Conservation (phyloP, 352 stramenopile species). For the Pythium periplocum region DNA sequence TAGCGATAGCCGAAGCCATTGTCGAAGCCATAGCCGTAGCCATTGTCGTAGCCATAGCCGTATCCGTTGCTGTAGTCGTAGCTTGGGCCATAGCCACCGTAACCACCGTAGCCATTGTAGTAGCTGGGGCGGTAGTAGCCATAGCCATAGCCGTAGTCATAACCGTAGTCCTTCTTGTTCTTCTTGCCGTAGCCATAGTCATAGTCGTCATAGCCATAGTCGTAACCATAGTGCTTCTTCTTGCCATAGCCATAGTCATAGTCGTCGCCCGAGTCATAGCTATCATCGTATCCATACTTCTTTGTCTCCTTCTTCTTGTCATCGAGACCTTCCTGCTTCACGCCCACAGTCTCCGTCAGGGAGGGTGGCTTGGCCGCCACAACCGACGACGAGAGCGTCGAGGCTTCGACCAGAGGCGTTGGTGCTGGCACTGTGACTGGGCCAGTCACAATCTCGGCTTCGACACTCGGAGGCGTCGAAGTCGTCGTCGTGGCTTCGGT, state of each 20-base stretch:
- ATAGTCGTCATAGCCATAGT: conserved; percentile 6
- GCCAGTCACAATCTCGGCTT: no score
- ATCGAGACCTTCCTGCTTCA: not conserved
- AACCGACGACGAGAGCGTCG: not conserved
- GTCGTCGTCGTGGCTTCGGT: no score
- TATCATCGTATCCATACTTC: not conserved
- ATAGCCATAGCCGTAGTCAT: conserved; percentile 5
- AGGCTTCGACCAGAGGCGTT: not conserved
- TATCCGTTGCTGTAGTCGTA: not conserved
- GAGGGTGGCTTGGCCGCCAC: not conserved
- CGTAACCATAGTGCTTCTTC: conserved; percentile 2
- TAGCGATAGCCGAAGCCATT: not conserved
- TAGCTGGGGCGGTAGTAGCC: conserved; percentile 4
- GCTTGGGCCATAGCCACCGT: not conserved
- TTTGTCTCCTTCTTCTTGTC: conserved; percentile 5
- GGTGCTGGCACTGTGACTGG: no score
- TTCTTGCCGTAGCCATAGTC: conserved; percentile 3
- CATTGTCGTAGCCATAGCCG: conserved; percentile 3
- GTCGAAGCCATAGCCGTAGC: conserved; percentile 1
- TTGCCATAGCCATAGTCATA: conserved; percentile 7
- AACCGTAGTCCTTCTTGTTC: conserved; percentile 8
- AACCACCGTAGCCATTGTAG: not conserved
- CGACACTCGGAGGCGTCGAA: no score
- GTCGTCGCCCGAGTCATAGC: not conserved
- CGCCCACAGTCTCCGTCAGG: not conserved